phyloP scores from a whole-genome alignment of 1,284 basidiomycete genomes.

The Gomphus bonarii region DNA sequence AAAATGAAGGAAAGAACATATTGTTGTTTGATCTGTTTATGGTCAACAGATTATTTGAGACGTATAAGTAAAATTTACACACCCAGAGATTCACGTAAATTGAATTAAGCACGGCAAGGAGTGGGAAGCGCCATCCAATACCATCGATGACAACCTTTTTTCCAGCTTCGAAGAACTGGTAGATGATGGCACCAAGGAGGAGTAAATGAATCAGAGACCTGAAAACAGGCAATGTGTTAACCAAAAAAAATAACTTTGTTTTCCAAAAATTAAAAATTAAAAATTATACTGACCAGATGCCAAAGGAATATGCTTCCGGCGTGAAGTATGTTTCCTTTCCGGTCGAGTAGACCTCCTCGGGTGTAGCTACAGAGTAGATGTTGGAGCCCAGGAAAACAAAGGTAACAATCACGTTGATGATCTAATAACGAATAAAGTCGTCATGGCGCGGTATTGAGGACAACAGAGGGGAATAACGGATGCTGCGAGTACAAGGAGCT shows the following conservation, averaged over 20 bases:
- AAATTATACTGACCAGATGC: too few relatives aligned
- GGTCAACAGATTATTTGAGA: background rate
- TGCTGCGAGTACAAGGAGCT: background rate
- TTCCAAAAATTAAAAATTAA: too few relatives aligned
- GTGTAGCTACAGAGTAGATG: constrained; percentile 73
- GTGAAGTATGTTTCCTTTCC: constrained; percentile 84
- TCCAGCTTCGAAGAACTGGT: constrained; percentile 80
- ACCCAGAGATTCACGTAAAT: constrained; percentile 81
- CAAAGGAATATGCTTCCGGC: constrained; percentile 80
- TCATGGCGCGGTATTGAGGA: too few relatives aligned
- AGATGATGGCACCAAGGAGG: constrained; percentile 79
- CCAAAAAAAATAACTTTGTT: too few relatives aligned
- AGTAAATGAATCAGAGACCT: constrained; percentile 46
- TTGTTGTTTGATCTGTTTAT: constrained; percentile 10
- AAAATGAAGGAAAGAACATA: constrained; percentile 59
- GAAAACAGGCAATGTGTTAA: too few relatives aligned
- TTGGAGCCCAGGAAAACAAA: constrained; percentile 82
- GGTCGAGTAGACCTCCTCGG: constrained; percentile 54
- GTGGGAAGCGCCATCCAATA: constrained; percentile 81
- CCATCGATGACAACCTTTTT: constrained; percentile 78
- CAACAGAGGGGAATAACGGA: too few relatives aligned
- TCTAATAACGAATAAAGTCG: constrained; percentile 24
- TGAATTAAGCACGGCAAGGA: constrained; percentile 76
- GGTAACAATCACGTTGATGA: constrained; percentile 73
- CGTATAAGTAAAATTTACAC: constrained; percentile 2